Evolutionary conservation across 2,329 filamentous ascomycete genomes (phyloP), one percentile per base, ranked within the genome.

Genomic region (Pyricularia sp.): DNA sequence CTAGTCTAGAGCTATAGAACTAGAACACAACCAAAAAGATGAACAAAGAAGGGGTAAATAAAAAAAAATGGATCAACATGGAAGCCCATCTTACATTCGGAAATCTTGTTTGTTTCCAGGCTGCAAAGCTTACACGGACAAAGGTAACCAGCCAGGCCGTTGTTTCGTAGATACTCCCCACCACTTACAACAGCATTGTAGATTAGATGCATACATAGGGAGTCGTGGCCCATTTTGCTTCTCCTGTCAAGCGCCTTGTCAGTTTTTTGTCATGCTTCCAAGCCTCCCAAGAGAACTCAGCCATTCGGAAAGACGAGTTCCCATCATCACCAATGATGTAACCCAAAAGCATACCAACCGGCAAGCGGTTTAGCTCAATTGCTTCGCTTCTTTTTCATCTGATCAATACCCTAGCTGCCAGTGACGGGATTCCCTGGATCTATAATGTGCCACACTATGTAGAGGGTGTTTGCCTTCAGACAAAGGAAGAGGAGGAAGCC

Each of bases 401-500:
- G 42, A 50, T 50, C 42, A n/a, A 50, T 50, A n/a, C 17, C 17
- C 42, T n/a, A n/a, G 17, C 42, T 50, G 17, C 17, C 9, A 20
- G 5, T n/a, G 42, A 50, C 20, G 3, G 42, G 42, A 50, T 50
- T 50, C 42, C 42, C 42, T 50, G 42, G 42, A n/a, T n/a, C 17
- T 20, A n/a, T n/a, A 50, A 33, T 33, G 28, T 65, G 64, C 64
- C 64, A 65, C 33, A 4, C 64, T 33, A n/a, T n/a, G n/a, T n/a
- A 7, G 10, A 14, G 28, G 28, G 17, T 26, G 59, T 26, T 64
- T 64, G 25, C 28, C 64, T 65, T 58, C 33, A 42, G 50, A 30
- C 61, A 63, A 67, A 17, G 65, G 65, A 63, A 36, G 26, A n/a
- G 28, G 30, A 36, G 7, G 63, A 30, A 69, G 66, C 65, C 65